phyloP scores from a whole-genome alignment of 805 yeast genomes.

The Yamadazyma paraphyllophila region DNA sequence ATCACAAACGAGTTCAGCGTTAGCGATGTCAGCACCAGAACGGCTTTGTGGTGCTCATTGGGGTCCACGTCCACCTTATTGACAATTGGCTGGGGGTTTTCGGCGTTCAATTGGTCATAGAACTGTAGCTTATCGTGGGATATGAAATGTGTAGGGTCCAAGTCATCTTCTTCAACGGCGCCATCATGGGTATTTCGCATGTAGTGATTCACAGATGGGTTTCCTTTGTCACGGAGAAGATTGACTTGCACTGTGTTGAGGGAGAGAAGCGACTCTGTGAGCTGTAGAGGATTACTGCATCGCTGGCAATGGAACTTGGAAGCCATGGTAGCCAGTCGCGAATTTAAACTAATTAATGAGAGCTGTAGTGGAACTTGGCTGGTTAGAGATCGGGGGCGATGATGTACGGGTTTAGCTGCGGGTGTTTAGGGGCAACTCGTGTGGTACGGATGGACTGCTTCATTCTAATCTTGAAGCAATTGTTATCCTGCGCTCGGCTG shows the following conservation, averaged over 20 bases:
- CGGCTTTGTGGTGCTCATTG: constrained; percentile 8
- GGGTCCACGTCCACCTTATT: background rate
- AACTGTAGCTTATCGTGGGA: constrained; percentile 38
- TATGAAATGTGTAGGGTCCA: constrained; percentile 33
- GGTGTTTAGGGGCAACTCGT: no score
- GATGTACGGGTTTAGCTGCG: no score
- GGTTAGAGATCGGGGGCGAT: no score
- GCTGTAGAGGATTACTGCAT: constrained; percentile 56
- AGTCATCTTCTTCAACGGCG: constrained; percentile 14
- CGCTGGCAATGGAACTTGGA: constrained; percentile 48
- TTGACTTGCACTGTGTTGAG: constrained; percentile 55
- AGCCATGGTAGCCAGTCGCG: background rate
- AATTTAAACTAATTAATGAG: background rate
- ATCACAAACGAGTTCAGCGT: constrained; percentile 20
- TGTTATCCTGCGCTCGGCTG: no score
- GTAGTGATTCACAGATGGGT: constrained; percentile 5
- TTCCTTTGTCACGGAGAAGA: constrained; percentile 42
- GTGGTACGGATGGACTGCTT: no score
- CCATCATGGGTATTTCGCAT: background rate
- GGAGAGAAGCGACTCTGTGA: constrained; percentile 55
- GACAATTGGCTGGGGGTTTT: background rate
- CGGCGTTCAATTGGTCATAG: constrained; percentile 26
- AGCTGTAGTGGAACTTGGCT: background rate
- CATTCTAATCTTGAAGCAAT: no score
- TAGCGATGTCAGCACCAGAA: constrained; percentile 15